These are phyloP conservation scores for Fusarium caatingaense DNA, from an alignment of 2,329 filamentous ascomycete genomes.

Conservation along the genomic window DNA sequence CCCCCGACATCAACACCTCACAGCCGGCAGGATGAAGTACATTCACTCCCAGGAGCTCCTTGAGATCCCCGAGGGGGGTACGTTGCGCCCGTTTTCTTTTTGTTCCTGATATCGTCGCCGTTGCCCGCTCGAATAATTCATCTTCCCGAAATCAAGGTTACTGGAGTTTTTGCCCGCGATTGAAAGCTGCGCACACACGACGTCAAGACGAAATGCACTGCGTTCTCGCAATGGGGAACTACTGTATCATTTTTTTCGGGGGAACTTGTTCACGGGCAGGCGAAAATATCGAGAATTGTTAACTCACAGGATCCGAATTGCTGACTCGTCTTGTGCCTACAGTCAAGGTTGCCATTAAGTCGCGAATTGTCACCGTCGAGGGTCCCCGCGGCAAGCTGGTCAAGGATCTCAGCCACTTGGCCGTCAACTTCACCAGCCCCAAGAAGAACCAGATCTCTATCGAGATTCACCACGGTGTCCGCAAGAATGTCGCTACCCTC, in stretches of 20 bases:
- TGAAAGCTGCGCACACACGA: slow-evolving; percentile 29
- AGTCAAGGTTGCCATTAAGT: slow-evolving; percentile 99
- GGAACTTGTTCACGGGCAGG: slow-evolving; percentile 11
- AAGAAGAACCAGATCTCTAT: slow-evolving; percentile 91
- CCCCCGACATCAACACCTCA: slow-evolving; percentile 59
- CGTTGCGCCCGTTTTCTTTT: slow-evolving; percentile 58
- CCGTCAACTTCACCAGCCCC: slow-evolving; percentile 93
- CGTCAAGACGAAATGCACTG: slow-evolving; percentile 25
- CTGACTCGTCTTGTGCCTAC: slow-evolving; percentile 52
- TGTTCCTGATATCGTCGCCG: slow-evolving; percentile 2
- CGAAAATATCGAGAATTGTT: slow-evolving; percentile 1
- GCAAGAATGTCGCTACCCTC: slow-evolving; percentile 98
- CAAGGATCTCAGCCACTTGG: slow-evolving; percentile 96
- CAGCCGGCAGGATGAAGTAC: slow-evolving; percentile 94
- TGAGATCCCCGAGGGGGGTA: slow-evolving; percentile 96
- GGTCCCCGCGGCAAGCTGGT: slow-evolving; percentile 96
- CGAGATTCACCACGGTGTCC: slow-evolving; percentile 97
- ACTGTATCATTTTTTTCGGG: neutral
- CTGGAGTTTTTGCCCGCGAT: slow-evolving; percentile 30
- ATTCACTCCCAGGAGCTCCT: slow-evolving; percentile 98
- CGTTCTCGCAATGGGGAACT: slow-evolving; percentile 9
- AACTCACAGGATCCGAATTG: slow-evolving; percentile 27
- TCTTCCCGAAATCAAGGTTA: slow-evolving; percentile 15
- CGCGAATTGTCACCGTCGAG: slow-evolving; percentile 95
- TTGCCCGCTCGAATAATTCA: slow-evolving; percentile 24